Evolutionary conservation across 208 protist species (phyloP).

Genomic region (Trypanosoma scelopori): DNA sequence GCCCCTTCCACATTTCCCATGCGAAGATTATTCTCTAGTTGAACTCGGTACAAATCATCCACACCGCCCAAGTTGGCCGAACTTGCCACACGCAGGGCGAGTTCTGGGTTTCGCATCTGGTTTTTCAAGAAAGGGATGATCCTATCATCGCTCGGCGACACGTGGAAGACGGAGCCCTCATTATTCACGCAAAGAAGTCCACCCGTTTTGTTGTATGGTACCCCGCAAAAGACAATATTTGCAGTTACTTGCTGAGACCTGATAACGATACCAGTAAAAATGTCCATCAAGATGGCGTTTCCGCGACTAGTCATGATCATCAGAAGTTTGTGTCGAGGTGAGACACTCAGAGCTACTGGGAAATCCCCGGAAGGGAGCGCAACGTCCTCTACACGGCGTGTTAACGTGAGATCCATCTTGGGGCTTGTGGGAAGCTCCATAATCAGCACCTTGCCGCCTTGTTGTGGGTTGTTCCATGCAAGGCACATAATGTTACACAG

Average conservation of each 20-base stretch:
- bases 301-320: slow-evolving; percentile 97
- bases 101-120: slow-evolving; percentile 90
- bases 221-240: slow-evolving; percentile 97
- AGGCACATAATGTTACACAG: slow-evolving; percentile 95
- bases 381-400: slow-evolving; percentile 54
- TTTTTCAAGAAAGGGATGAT: slow-evolving; percentile 97
- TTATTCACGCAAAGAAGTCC: slow-evolving; percentile 97
- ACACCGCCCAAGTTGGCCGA: slow-evolving; percentile 97
- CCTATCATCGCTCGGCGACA: slow-evolving; percentile 95
- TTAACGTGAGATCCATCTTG: slow-evolving; percentile 77
- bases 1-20: slow-evolving; percentile 93
- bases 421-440: slow-evolving; percentile 87
- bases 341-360: slow-evolving; percentile 96
- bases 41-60: slow-evolving; percentile 95
- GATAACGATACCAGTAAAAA: slow-evolving; percentile 94
- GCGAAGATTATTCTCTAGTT: slow-evolving; percentile 96
- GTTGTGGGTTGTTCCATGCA: slow-evolving; percentile 85
- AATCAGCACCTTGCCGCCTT: slow-evolving; percentile 85
- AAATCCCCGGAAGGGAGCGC: slow-evolving; percentile 94
- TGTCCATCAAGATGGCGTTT: slow-evolving; percentile 94
- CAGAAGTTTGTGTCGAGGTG: slow-evolving; percentile 95
- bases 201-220: slow-evolving; percentile 77
- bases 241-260: slow-evolving; percentile 95
- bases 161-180: slow-evolving; percentile 92
- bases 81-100: slow-evolving; percentile 96